Conservation (phyloP, 1,139 yeast genomes). For the Meyerozyma athensensis region DNA sequence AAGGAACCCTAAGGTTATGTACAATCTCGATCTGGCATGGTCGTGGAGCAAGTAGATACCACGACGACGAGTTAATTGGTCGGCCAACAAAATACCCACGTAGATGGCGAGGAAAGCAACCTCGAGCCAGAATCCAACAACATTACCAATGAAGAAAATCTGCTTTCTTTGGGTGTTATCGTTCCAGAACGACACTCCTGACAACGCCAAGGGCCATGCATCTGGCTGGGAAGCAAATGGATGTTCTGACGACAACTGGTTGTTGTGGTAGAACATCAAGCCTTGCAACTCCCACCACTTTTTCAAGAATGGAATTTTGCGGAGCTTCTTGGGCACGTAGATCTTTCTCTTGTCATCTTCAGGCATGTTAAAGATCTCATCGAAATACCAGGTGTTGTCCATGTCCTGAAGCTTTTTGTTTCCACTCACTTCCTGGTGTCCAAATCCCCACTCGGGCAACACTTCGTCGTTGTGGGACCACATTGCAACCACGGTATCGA, state of each 20-base stretch:
- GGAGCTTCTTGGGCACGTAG: constrained; percentile 55
- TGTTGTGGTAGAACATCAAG: constrained; percentile 89
- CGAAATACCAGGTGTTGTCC: constrained; percentile 72
- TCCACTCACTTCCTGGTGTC: constrained; percentile 93
- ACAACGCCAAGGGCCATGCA: constrained; percentile 86
- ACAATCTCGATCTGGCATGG: constrained; percentile 67
- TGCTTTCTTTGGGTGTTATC: constrained; percentile 60
- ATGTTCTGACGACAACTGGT: constrained; percentile 79
- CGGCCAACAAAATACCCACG: constrained; percentile 61
- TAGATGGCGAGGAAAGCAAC: constrained; percentile 63
- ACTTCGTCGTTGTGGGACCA: constrained; percentile 86
- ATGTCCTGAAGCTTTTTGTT: constrained; percentile 71
- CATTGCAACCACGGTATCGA: constrained; percentile 85
- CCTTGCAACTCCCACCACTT: constrained; percentile 90
- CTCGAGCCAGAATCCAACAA: constrained; percentile 90
- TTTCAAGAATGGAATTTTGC: constrained; percentile 62
- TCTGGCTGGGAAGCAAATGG: constrained; percentile 95
- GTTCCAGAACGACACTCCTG: constrained; percentile 97
- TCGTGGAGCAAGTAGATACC: constrained; percentile 52
- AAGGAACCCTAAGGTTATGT: constrained; percentile 79
- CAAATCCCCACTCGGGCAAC: constrained; percentile 84
- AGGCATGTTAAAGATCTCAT: constrained; percentile 58
- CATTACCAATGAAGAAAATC: constrained; percentile 85
- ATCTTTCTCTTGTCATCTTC: constrained; percentile 54
- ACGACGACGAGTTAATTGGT: constrained; percentile 75